Percentiles rank a stretch among this genome's conserved stretches.
phyloP scores from a whole-genome alignment of 129 eudicot species.

The Pseudognaphalium luteoalbum region DNA sequence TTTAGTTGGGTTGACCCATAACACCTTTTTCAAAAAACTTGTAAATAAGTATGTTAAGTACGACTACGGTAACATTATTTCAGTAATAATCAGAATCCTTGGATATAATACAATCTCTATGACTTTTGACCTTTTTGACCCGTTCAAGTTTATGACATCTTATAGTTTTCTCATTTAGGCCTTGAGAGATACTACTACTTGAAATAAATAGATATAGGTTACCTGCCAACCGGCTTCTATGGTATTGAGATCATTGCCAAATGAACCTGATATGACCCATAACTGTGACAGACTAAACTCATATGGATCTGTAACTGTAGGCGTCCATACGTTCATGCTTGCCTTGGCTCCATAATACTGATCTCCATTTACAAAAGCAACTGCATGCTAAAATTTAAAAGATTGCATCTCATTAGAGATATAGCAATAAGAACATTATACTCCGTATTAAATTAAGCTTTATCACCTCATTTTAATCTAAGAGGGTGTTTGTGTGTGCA shows the following conservation, averaged over 20 bases:
- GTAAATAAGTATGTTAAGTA: neutral
- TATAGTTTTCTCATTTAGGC: neutral
- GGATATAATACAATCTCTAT: neutral
- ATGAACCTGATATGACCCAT: conserved; percentile 93
- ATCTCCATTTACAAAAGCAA: conserved; percentile 82
- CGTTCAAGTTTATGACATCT: neutral
- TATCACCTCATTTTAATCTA: neutral
- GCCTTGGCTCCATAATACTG: conserved; percentile 91
- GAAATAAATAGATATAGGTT: neutral
- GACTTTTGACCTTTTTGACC: neutral
- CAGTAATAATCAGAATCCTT: neutral
- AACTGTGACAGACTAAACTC: conserved; percentile 94
- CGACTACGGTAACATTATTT: neutral
- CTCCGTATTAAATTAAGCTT: neutral
- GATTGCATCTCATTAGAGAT: conserved; percentile 11
- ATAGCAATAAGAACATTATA: neutral
- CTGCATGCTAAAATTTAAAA: conserved; percentile 70
- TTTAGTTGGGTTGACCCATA: neutral
- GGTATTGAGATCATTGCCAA: conserved; percentile 96
- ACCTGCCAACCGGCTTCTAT: conserved; percentile 99
- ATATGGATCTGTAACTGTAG: conserved; percentile 61
- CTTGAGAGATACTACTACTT: neutral
- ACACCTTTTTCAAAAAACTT: neutral
- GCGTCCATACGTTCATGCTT: conserved; percentile 94
- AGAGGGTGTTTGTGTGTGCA: neutral